Evolutionary conservation across 1,284 basidiomycete genomes (phyloP), one percentile per base, ranked within the genome.

Genomic region (Anthracocystis panici-leucophaei): DNA sequence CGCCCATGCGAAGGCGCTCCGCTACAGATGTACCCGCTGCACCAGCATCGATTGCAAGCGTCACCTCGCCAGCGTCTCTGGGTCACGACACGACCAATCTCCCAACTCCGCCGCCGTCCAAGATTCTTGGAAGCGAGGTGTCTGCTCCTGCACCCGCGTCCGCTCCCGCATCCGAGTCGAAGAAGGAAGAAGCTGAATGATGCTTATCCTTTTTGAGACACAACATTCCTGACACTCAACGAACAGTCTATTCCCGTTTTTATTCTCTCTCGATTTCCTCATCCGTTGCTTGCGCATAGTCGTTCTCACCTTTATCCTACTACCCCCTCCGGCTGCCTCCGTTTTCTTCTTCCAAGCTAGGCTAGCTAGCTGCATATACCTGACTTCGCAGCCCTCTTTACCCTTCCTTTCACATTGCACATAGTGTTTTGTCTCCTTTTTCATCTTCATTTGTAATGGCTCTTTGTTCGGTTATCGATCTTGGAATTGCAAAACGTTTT

Each of bases 31-130:
- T 57, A 7, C 45, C 68, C 29, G 29, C 57, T 40, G 61, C 52
- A 29, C 54, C 54, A 2, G 57, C 44, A 2, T 63, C 72, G 1
- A 56, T 48, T 21, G 46, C 66, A 1, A 69, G 66, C 48, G 66
- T 56, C 42, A 41, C 49, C n/a, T 48, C 60, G 11, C 61, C 46
- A n/a, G 44, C 59, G 0, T 51, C 57, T 9, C n/a, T 63, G 31
- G 62, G 49, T 7, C 51, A 48, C 20, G 57, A 57, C 8, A 27
- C 52, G 18, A 60, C 62, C 9, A 66, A 66, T 4, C 64, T 73
- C n/a, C 75, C 75, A 7, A 73, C 75, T 11, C 75, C 75, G 18
- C 75, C 75, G 11, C 40, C 69, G 16, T 77, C 75, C 63, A 77
- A 77, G 46, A 77, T 77, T 29, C 51, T 75, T 14, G 58, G 45